These are phyloP conservation scores for Lactarius hengduanensis DNA, from an alignment of 768 basidiomycete species.

Conservation along the genomic window DNA sequence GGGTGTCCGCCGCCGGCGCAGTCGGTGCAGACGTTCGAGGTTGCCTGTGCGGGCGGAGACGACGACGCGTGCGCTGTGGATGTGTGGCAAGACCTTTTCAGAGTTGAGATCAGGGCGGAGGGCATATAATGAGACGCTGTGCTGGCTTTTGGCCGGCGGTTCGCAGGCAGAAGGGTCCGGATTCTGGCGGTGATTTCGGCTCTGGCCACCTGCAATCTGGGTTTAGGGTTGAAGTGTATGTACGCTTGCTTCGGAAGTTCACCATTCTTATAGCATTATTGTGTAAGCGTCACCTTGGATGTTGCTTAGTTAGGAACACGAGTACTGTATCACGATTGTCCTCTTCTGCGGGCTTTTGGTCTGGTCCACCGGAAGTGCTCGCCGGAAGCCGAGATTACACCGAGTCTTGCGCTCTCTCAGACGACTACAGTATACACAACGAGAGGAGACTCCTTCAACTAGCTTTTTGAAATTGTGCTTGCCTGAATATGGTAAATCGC, in stretches of 20 bases:
- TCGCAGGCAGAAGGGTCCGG: not conserved
- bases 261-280: not conserved
- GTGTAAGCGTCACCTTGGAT: constrained; percentile 3
- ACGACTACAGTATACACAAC: no score
- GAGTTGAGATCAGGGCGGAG: constrained; percentile 15
- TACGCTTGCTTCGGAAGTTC: constrained; percentile 12
- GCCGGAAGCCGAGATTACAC: no score
- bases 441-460: no score
- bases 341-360: not conserved
- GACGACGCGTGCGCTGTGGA: constrained; percentile 17
- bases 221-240: not conserved
- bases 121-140: not conserved
- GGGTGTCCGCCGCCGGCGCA: constrained; percentile 16
- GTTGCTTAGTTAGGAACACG: constrained; percentile 7
- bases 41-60: constrained; percentile 17
- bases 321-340: not conserved
- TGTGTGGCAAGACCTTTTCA: constrained; percentile 21
- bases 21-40: constrained; percentile 19
- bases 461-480: no score
- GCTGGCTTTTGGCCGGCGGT: not conserved
- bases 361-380: no score
- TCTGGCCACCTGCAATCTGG: not conserved
- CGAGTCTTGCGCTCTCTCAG: no score
- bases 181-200: not conserved
- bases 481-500: no score